Evolutionary conservation across 352 stramenopile genomes (phyloP).

Genomic region (Phytophthora lateralis): DNA sequence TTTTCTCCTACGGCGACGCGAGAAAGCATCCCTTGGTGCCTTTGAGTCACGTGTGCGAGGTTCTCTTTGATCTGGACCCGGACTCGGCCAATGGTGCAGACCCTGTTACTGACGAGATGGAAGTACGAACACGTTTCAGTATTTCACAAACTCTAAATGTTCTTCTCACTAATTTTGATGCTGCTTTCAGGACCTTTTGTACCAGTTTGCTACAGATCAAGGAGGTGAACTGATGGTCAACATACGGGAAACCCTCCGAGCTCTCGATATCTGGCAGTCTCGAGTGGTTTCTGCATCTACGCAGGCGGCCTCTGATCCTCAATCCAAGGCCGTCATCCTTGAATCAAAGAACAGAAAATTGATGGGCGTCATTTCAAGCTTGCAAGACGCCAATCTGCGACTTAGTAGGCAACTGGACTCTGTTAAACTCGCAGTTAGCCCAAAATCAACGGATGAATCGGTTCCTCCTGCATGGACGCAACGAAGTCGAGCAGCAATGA

Average conservation of each 20-base stretch:
- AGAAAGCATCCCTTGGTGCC: conserved; percentile 42
- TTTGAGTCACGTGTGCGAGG: conserved; percentile 56
- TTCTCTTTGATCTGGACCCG: conserved; percentile 60
- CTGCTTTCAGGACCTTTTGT: conserved; percentile 48
- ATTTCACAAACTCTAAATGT: not conserved
- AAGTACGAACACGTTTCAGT: too few relatives aligned
- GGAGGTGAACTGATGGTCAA: conserved; percentile 52
- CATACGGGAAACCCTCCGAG: conserved; percentile 56
- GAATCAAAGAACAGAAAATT: conserved; percentile 59
- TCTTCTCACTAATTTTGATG: conserved; percentile 7
- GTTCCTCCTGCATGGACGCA: conserved; percentile 6
- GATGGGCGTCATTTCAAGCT: conserved; percentile 38
- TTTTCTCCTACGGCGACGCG: conserved; percentile 54
- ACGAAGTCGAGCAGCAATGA: conserved; percentile 12
- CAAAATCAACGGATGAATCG: not conserved
- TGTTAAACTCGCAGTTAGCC: conserved; percentile 5
- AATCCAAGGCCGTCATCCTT: conserved; percentile 27
- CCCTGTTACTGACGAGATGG: conserved; percentile 61
- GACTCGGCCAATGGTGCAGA: conserved; percentile 27
- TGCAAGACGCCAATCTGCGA: conserved; percentile 50
- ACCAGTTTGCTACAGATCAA: conserved; percentile 48
- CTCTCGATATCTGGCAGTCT: conserved; percentile 64
- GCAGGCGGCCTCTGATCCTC: conserved; percentile 5
- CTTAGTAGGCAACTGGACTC: conserved; percentile 46
- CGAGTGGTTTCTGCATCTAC: conserved; percentile 6